These are phyloP conservation scores for Alternaria incomplexa DNA, from an alignment of 2,329 filamentous ascomycete species.

Conservation along the genomic window DNA sequence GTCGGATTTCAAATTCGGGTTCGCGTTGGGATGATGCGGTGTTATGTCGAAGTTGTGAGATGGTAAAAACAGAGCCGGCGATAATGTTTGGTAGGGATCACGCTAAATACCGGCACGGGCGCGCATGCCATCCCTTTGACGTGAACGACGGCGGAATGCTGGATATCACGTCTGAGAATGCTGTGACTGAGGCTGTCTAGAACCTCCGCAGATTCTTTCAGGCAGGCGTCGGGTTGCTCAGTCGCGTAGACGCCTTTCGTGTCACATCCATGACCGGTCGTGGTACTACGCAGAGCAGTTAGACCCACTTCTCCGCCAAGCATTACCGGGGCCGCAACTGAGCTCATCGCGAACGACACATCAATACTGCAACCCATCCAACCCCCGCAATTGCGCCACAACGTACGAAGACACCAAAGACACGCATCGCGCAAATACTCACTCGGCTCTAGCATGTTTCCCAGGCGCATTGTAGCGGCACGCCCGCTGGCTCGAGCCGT, in stretches of 20 bases:
- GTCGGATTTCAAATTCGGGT: conserved; percentile 39
- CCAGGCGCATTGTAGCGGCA: conserved; percentile 50
- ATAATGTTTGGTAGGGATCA: conserved; percentile 15
- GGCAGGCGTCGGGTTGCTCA: background rate
- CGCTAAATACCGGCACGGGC: conserved; percentile 20
- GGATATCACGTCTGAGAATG: background rate
- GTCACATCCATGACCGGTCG: conserved; percentile 1
- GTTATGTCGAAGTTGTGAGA: conserved; percentile 34
- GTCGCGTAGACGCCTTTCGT: conserved; percentile 15
- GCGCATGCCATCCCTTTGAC: conserved; percentile 6
- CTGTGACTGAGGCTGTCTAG: background rate
- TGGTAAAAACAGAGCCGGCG: conserved; percentile 21
- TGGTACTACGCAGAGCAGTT: conserved; percentile 10
- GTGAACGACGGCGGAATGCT: background rate
- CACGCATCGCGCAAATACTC: conserved; percentile 48
- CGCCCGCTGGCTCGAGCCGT: conserved; percentile 49
- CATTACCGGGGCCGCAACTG: conserved; percentile 16
- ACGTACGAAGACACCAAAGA: conserved; percentile 33
- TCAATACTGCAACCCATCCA: conserved; percentile 19
- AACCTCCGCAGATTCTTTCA: background rate
- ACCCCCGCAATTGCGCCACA: conserved; percentile 29
- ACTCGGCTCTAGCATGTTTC: conserved; percentile 49
- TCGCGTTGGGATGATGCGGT: conserved; percentile 35
- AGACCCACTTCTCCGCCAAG: conserved; percentile 19
- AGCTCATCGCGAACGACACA: conserved; percentile 42